phyloP scores from a whole-genome alignment of 352 stramenopile genomes.

The Thalassiosira livingstoniorum region DNA sequence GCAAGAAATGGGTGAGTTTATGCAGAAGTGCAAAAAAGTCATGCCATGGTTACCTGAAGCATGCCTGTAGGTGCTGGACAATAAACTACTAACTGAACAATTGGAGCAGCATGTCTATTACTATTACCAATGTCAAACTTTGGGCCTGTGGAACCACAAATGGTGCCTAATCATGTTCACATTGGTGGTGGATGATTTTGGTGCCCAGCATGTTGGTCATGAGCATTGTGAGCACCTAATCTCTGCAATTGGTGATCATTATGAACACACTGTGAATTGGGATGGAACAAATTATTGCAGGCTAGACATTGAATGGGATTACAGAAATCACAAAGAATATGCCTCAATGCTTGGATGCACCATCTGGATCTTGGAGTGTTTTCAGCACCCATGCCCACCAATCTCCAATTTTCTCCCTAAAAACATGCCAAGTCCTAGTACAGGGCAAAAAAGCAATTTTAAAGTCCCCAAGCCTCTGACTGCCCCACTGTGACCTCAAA shows the following conservation, averaged over 20 bases:
- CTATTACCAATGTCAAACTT: conserved; percentile 25
- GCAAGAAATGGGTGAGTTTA: conserved; percentile 18
- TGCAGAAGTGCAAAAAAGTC: conserved; percentile 17
- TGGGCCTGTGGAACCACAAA: conserved; percentile 51
- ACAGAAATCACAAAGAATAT: too few species aligned
- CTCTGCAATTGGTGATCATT: conserved; percentile 12
- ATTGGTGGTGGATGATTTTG: conserved; percentile 64
- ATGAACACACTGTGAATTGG: conserved; percentile 28
- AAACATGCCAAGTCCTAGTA: too few species aligned
- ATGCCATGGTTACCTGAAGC: conserved; percentile 43
- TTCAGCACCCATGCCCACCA: too few species aligned
- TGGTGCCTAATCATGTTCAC: conserved; percentile 34
- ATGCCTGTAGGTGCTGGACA: conserved; percentile 27
- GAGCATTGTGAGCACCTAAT: conserved; percentile 36
- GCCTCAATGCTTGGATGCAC: too few species aligned
- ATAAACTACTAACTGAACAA: conserved; percentile 15
- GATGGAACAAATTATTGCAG: too few species aligned
- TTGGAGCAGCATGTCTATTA: conserved; percentile 29
- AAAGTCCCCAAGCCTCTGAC: too few species aligned
- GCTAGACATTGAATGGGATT: too few species aligned
- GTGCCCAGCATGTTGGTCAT: conserved; percentile 36
- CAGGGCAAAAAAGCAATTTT: too few species aligned
- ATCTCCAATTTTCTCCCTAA: too few species aligned
- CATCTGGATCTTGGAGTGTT: too few species aligned
- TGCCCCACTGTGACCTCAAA: too few species aligned